Evolutionary conservation across 176 grass and related monocot species (phyloP), one percentile per base, ranked within the genome.

Genomic region (Carex cristatella): DNA sequence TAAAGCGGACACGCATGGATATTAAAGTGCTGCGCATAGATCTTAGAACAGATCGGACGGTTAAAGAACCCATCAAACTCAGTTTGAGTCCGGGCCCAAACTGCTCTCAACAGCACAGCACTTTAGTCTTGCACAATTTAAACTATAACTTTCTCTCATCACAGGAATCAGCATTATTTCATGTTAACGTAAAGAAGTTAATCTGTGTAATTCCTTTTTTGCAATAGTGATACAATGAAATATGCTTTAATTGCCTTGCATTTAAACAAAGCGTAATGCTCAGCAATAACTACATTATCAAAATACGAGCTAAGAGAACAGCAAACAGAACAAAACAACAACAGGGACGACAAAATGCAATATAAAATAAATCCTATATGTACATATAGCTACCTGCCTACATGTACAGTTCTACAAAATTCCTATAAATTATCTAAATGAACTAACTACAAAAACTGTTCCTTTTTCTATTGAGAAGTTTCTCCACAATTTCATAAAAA

Each of bases 391-490:
- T 76, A 76, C 71, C 53, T 76, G 71, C 46, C 70, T 30, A 78
- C 49, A 11, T 18, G 2, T 78, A 55, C 74, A 78, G 74, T 35
- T 78, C 32, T 78, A 78, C 28, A 78, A 28, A 78, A 33, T 35
- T 78, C 51, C 48, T 32, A 77, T 31, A 74, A 49, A 73, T 23
- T 14, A 33, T 56, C 27, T 77, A 27, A 42, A 18, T 12, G 32
- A 56, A 56, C 51, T 33, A 57, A 57, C 49, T 78, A 57, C 74
- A 78, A 77, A 76, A 77, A 56, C 48, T 77, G 48, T 77, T 77
- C 49, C 55, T 38, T 9, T 9, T 32, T 31, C 23, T 55, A 14
- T 30, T 53, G 48, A 31, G 11, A 77, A 77, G 28, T 57, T 78
- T 78, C 51, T 55, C 28, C 28, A 84, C 2, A 53, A 89, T 56